Conservation (phyloP, 352 stramenopile genomes). For the Globisporangium polare region DNA sequence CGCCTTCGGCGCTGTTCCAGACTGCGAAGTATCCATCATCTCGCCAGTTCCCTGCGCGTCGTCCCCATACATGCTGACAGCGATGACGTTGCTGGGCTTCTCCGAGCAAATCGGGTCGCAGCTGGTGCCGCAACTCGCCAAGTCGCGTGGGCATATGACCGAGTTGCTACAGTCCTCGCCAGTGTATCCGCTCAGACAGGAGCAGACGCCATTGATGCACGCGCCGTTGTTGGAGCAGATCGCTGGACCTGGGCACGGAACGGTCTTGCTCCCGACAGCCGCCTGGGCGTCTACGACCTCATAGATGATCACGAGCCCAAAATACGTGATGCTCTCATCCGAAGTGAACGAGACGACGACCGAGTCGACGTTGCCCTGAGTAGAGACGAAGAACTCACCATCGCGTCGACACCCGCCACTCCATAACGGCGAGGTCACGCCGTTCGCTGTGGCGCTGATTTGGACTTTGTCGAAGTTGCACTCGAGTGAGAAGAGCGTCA, state of each 20-base stretch:
- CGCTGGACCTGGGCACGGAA: conserved; percentile 34
- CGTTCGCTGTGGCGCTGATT: conserved; percentile 20
- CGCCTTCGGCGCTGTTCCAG: conserved; percentile 49
- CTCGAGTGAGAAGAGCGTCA: conserved; percentile 52
- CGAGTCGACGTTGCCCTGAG: conserved; percentile 21
- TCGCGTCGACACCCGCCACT: conserved; percentile 44
- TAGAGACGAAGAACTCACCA: conserved; percentile 37
- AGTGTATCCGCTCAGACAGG: conserved; percentile 51
- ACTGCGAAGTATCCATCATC: conserved; percentile 42
- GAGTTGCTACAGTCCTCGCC: conserved; percentile 65
- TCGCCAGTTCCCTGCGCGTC: conserved; percentile 49
- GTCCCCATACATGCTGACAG: conserved; percentile 44
- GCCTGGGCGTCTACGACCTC: conserved; percentile 17
- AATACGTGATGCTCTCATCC: conserved; percentile 37
- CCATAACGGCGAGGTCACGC: conserved; percentile 27
- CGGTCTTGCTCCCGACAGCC: neutral
- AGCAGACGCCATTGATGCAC: conserved; percentile 38
- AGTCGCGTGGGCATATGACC: conserved; percentile 37
- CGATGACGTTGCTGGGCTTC: conserved; percentile 30
- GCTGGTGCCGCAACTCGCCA: conserved; percentile 21
- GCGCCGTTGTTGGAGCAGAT: conserved; percentile 48
- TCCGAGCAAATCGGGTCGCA: conserved; percentile 46
- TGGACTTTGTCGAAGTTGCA: conserved; percentile 48
- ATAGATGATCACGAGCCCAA: conserved; percentile 44
- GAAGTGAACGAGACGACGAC: conserved; percentile 37